Percentiles rank a stretch among this genome's conserved stretches.
phyloP scores from a whole-genome alignment of 257 asterid genomes.

The Scutellaria galericulata region DNA sequence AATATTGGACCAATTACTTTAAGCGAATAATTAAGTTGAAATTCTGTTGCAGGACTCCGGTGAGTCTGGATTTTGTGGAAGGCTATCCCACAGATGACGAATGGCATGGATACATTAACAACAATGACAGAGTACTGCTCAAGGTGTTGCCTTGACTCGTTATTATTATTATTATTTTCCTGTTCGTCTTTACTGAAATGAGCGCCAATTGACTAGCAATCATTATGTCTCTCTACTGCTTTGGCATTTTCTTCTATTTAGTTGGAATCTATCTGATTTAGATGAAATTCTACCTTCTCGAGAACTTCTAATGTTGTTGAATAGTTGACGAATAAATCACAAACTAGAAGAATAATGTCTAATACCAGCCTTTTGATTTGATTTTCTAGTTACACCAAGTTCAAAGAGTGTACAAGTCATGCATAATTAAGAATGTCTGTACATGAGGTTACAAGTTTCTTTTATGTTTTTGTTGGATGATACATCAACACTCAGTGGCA shows the following conservation, averaged over 20 bases:
- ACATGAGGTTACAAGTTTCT: not conserved
- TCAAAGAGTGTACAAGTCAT: not conserved
- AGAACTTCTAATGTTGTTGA: not conserved
- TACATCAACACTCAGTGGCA: not conserved
- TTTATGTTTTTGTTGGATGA: not conserved
- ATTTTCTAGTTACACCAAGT: not conserved
- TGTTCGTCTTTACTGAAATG: constrained; percentile 6
- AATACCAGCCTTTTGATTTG: not conserved
- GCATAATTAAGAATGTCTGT: constrained; percentile 1
- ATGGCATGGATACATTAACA: constrained; percentile 86
- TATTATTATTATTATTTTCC: constrained; percentile 20
- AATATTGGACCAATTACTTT: not conserved
- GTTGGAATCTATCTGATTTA: not conserved
- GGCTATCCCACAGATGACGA: constrained; percentile 80
- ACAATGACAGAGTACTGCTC: constrained; percentile 84
- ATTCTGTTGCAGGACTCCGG: constrained; percentile 69
- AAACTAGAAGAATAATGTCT: not conserved
- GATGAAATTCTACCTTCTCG: not conserved
- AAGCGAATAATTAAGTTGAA: constrained; percentile 25
- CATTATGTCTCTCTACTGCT: not conserved
- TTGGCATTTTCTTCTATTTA: not conserved
- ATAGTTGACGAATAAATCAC: constrained; percentile 4
- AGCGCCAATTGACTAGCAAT: not conserved
- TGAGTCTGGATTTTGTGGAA: constrained; percentile 54
- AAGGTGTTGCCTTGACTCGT: constrained; percentile 55